Conservation (phyloP, 1,284 basidiomycete genomes). For the Microbotryum intermedium region DNA sequence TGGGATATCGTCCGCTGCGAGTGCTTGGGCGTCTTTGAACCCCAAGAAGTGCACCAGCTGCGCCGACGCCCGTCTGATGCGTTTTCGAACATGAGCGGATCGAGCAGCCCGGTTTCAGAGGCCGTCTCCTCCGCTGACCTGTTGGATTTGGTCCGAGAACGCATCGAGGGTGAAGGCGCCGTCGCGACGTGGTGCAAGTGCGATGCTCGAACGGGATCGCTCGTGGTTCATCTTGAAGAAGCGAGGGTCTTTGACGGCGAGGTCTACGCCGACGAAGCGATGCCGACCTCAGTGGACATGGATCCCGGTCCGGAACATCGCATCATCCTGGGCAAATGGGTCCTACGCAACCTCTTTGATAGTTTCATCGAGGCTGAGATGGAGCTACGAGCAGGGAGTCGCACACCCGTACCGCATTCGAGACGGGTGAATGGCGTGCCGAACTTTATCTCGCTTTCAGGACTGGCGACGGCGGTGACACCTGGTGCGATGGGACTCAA, state of each 20-base stretch:
- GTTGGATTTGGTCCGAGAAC: slow-evolving; percentile 72
- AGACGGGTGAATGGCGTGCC: too few species aligned
- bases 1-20: slow-evolving; percentile 81
- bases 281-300: slow-evolving; percentile 34
- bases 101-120: background rate
- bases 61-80: slow-evolving; percentile 13
- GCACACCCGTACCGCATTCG: background rate
- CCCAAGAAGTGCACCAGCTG: slow-evolving; percentile 51
- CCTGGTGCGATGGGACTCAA: slow-evolving; percentile 31
- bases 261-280: slow-evolving; percentile 82
- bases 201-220: slow-evolving; percentile 79
- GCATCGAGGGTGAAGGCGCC: slow-evolving; percentile 86
- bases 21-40: slow-evolving; percentile 64
- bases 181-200: slow-evolving; percentile 76
- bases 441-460: background rate
- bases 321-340: slow-evolving; percentile 35
- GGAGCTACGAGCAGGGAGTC: slow-evolving; percentile 25
- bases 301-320: slow-evolving; percentile 48
- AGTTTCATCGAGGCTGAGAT: slow-evolving; percentile 32
- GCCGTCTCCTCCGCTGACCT: slow-evolving; percentile 45
- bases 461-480: background rate
- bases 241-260: slow-evolving; percentile 80
- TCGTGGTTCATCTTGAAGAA: slow-evolving; percentile 81
- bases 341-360: slow-evolving; percentile 37
- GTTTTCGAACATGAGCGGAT: background rate